Evolutionary conservation across 371 early-diverging fungal species (phyloP), one percentile per base, ranked within the genome.

Genomic region (Mortierella sp.): DNA sequence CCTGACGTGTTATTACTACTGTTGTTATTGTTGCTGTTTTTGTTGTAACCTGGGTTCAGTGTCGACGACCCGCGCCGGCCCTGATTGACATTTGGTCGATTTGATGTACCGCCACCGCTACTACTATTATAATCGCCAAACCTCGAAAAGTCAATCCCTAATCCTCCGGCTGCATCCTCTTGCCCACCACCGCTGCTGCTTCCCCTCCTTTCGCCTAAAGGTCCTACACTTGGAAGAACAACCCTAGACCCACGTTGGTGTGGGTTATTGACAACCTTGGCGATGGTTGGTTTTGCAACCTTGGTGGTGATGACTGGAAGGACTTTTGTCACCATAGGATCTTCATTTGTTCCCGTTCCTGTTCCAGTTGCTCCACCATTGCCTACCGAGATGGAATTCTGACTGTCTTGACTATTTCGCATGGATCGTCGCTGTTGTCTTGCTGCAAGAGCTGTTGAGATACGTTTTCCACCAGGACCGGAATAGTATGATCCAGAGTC

Each of bases 361-460:
- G 60, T 18, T 22, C 26, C 28, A 3, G 5, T 30, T 61, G 61
- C 39, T 40, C 20, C 11, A 10, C n/a, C n/a, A 24, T 9, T 54
- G n/a, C 22, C 22, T 14, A 5, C 22, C 8, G 61, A 61, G 28
- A 37, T n/a, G 4, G 71, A 76, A 1, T 2, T 3, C 16, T 67
- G 68, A n/a, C 78, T 80, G 26, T 80, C 80, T 39, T 75, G 80
- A 47, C 75, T 75, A 55, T 72, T 43, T 4, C 80, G 64, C 30
- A 80, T 49, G 2, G 80, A 80, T 37, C 80, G 64, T 35, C 80
- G 30, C 14, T 80, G 80, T 39, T 80, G 80, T 16, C 80, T 43
- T 5, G 72, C 75, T 0, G 75, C 75, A 43, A 74, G 5, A 1
- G 75, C 80, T 0, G 80, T 40, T 8, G 80, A 80, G 32, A 80